Evolutionary conservation across 2,329 filamentous ascomycete genomes (phyloP), one percentile per base, ranked within the genome.

Genomic region (Balansia obtecta): DNA sequence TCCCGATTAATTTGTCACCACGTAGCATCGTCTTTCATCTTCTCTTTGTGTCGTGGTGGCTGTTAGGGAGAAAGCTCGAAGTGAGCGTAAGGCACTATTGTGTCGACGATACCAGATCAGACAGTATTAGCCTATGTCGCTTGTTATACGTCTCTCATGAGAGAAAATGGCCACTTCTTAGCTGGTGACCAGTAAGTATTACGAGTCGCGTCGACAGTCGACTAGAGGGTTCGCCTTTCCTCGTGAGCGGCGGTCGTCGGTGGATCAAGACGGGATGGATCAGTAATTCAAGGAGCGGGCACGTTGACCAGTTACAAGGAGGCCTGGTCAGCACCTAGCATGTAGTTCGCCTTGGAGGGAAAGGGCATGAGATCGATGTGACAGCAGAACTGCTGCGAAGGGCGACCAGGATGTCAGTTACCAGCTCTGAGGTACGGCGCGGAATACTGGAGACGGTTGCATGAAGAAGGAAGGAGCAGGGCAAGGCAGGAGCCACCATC

Each of bases 361-460:
- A 12, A 37, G 34, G 34, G 34, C 34, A 37, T 7, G 34, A 37
- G 27, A 27, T 27, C 27, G 27, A 27, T 27, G 7, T 37, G 34
- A 15, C 34, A 12, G 34, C 11, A 37, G 34, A 10, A 15, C 15
- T 18, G 10, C 18, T 20, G 40, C 18, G 27, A 9, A 32, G 22
- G 42, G n/a, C 11, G 39, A 27, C 46, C 15, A 34, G 39, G 39
- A 43, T 48, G 30, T 32, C 15, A 4, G 27, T 43, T 48, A 40
- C 46, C 46, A 43, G 46, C n/a, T 42, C 46, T 48, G 46, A 41
- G 46, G 46, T 38, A 42, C 46, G 18, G 39, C 27, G 8, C 27
- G 27, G 27, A 27, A 27, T 27, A 27, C 27, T 27, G 46, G 39
- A 41, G 38, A 37, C 46, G 27, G 46, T 27, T 34, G 33, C 33